Percentiles rank a stretch among this genome's conserved stretches.
Evolutionary conservation across 805 yeast genomes (phyloP).

Genomic region (Millerago galiae): DNA sequence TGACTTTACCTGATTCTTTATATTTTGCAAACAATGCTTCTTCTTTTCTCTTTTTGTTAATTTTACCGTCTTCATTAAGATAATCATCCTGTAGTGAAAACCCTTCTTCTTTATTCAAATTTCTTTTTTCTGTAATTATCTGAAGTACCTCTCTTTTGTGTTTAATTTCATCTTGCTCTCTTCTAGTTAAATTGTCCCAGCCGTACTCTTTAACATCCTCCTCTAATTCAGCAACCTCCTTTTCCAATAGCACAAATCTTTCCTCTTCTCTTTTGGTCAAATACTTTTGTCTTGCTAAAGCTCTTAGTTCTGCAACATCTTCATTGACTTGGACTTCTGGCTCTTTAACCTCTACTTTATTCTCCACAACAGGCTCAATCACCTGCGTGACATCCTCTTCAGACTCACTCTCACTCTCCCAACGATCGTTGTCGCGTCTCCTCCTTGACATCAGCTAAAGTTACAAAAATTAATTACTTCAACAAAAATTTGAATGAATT

Average conservation of each 20-base stretch:
- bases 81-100: conserved; percentile 56
- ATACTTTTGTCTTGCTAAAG: conserved; percentile 43
- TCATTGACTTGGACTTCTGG: conserved; percentile 2
- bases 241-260: conserved; percentile 34
- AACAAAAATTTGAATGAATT: too few species aligned
- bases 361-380: too few species aligned
- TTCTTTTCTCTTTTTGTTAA: conserved; percentile 50
- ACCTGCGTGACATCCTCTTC: background rate
- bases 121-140: conserved; percentile 35
- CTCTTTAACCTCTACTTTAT: background rate
- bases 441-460: conserved; percentile 6
- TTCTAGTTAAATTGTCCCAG: conserved; percentile 42
- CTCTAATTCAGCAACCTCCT: conserved; percentile 44
- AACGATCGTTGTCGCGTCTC: conserved; percentile 12
- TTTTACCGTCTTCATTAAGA: conserved; percentile 42
- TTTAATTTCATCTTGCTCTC: conserved; percentile 45
- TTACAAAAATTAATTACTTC: too few species aligned
- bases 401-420: conserved; percentile 18
- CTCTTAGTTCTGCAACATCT: conserved; percentile 32
- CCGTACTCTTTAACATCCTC: conserved; percentile 44
- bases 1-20: conserved; percentile 31
- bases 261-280: conserved; percentile 42
- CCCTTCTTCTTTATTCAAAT: conserved; percentile 26
- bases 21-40: conserved; percentile 38
- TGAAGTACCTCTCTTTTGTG: conserved; percentile 44